Evolutionary conservation across 2,329 filamentous ascomycete genomes (phyloP).

Genomic region (Diplodia corticola): DNA sequence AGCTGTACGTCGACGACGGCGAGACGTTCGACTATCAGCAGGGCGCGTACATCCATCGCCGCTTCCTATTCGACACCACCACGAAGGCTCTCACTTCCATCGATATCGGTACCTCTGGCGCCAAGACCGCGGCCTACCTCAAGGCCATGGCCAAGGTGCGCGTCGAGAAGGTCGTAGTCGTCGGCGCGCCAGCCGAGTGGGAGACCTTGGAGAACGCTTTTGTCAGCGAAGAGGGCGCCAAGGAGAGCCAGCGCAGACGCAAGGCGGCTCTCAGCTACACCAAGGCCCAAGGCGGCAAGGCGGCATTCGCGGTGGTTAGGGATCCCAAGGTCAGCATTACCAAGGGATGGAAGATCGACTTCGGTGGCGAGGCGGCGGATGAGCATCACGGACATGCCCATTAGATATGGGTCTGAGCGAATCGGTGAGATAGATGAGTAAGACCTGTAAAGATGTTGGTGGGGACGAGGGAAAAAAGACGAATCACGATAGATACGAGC

Average conservation of each 20-base stretch:
- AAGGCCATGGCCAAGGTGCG: conserved; percentile 75
- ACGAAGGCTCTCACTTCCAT: conserved; percentile 64
- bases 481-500: conserved; percentile 1
- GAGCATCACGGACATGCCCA: conserved; percentile 2
- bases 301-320: conserved; percentile 64
- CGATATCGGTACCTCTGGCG: conserved; percentile 57
- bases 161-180: conserved; percentile 81
- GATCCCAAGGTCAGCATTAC: conserved; percentile 63
- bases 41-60: conserved; percentile 85
- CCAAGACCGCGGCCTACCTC: conserved; percentile 70
- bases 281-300: conserved; percentile 54
- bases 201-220: conserved; percentile 61
- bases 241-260: conserved; percentile 44
- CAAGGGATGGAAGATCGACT: conserved; percentile 64
- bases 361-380: conserved; percentile 32
- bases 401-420: neutral
- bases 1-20: conserved; percentile 89
- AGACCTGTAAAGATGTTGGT: neutral
- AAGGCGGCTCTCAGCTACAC: conserved; percentile 63
- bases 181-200: conserved; percentile 77
- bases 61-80: conserved; percentile 64
- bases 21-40: conserved; percentile 86
- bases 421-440: neutral
- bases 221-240: conserved; percentile 61
- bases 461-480: neutral